Percentiles rank a stretch among this genome's conserved stretches.
Evolutionary conservation across 2,329 filamentous ascomycete genomes (phyloP).

Genomic region (Metarhizium guizhouense): DNA sequence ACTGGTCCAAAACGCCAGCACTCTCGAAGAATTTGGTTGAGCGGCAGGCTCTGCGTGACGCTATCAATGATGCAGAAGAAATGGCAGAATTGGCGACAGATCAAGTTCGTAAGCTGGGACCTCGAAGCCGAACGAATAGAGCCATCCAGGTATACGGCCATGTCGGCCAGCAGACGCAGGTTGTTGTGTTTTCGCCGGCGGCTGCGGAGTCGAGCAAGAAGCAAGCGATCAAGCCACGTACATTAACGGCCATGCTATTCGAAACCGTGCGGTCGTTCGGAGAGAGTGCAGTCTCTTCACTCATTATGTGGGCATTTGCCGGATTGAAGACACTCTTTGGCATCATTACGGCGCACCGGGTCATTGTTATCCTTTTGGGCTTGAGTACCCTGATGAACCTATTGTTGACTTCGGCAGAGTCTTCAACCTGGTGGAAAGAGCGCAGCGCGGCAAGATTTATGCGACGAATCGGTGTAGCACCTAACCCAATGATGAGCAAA

Average conservation of each 20-base stretch:
- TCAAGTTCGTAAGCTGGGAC: slow-evolving; percentile 65
- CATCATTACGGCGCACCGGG: slow-evolving; percentile 60
- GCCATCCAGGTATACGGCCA: slow-evolving; percentile 73
- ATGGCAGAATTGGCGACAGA: slow-evolving; percentile 68
- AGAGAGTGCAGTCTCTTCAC: slow-evolving; percentile 64
- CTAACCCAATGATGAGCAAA: slow-evolving; percentile 74
- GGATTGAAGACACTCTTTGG: slow-evolving; percentile 56
- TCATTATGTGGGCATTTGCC: slow-evolving; percentile 71
- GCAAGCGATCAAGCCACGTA: slow-evolving; percentile 51
- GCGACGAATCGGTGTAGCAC: slow-evolving; percentile 68
- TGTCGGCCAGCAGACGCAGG: slow-evolving; percentile 59
- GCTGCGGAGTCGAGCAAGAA: slow-evolving; percentile 39
- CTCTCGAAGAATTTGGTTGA: slow-evolving; percentile 54
- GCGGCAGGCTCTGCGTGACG: slow-evolving; percentile 66
- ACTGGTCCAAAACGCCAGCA: slow-evolving; percentile 65
- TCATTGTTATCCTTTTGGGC: slow-evolving; percentile 61
- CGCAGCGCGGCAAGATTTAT: slow-evolving; percentile 74
- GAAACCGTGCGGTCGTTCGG: slow-evolving; percentile 65
- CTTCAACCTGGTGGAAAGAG: slow-evolving; percentile 77
- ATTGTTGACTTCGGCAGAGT: slow-evolving; percentile 64
- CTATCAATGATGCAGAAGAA: slow-evolving; percentile 62
- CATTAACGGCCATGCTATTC: slow-evolving; percentile 59
- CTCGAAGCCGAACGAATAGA: slow-evolving; percentile 65
- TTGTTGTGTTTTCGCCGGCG: slow-evolving; percentile 49
- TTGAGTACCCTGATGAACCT: slow-evolving; percentile 66